A percentile compares a stretch with the other conserved stretches of the same genome.
Conservation (phyloP, 1,284 basidiomycete species). For the Tremellales sp. region DNA sequence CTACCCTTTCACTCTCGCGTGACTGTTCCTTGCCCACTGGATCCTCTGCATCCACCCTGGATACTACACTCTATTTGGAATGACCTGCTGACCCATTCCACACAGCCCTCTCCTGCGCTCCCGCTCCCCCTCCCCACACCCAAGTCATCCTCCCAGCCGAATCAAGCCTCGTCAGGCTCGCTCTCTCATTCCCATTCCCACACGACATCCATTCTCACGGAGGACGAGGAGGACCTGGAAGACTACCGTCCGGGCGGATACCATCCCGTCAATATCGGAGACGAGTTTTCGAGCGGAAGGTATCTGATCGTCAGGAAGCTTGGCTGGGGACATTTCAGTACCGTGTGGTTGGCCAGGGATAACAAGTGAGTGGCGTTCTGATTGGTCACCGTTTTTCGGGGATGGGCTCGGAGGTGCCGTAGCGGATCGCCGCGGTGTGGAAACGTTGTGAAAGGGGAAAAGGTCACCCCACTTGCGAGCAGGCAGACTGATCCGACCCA, state of each 20-base stretch:
- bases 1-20: no score
- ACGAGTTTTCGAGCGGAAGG: slow-evolving; percentile 79
- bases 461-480: neutral
- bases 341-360: slow-evolving; percentile 87
- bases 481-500: slow-evolving; percentile 1
- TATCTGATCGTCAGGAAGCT: slow-evolving; percentile 93
- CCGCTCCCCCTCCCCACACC: slow-evolving; percentile 11
- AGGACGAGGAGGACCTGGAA: slow-evolving; percentile 50
- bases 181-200: slow-evolving; percentile 32
- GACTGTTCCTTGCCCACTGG: no score
- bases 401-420: neutral
- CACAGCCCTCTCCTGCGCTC: neutral
- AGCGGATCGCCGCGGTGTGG: no score
- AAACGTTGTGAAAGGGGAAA: no score
- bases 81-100: neutral
- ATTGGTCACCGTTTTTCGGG: slow-evolving; percentile 7
- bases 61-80: no score
- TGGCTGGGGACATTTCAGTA: slow-evolving; percentile 96
- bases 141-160: slow-evolving; percentile 9
- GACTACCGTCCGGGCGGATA: slow-evolving; percentile 90
- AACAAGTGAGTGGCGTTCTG: slow-evolving; percentile 59
- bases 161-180: slow-evolving; percentile 22
- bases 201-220: slow-evolving; percentile 46
- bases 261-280: slow-evolving; percentile 93
- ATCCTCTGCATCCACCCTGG: no score